A percentile compares a stretch with the other conserved stretches of the same genome.
Evolutionary conservation across 2,329 filamentous ascomycete genomes (phyloP).

Genomic region (Trichoderma sp.): DNA sequence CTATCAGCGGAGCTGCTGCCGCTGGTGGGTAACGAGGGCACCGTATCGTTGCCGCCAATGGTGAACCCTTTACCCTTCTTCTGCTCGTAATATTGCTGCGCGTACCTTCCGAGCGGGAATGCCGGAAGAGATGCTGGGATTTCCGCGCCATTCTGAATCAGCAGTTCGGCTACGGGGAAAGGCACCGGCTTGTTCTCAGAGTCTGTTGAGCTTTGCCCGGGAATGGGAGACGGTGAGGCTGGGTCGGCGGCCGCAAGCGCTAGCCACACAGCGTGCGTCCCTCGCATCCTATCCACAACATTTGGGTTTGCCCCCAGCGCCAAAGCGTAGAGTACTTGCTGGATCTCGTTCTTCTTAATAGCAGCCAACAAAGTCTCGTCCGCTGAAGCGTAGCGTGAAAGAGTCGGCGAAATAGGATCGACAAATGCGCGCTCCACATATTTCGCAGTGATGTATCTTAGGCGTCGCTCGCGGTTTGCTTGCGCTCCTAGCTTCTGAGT

Average conservation of each 20-base stretch:
- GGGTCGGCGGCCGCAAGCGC: slow-evolving; percentile 92
- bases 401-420: slow-evolving; percentile 71
- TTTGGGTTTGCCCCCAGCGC: slow-evolving; percentile 88
- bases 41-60: slow-evolving; percentile 56
- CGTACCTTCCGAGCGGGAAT: slow-evolving; percentile 79
- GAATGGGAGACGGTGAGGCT: slow-evolving; percentile 65
- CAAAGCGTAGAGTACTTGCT: slow-evolving; percentile 87
- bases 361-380: slow-evolving; percentile 89
- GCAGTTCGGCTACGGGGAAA: slow-evolving; percentile 87
- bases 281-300: slow-evolving; percentile 78
- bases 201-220: slow-evolving; percentile 44
- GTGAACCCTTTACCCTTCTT: slow-evolving; percentile 56
- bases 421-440: slow-evolving; percentile 86
- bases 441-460: slow-evolving; percentile 95
- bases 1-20: slow-evolving; percentile 47
- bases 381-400: slow-evolving; percentile 74
- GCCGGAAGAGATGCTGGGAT: slow-evolving; percentile 75
- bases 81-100: slow-evolving; percentile 82
- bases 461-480: slow-evolving; percentile 82
- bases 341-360: slow-evolving; percentile 95
- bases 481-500: slow-evolving; percentile 71
- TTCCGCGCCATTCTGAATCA: slow-evolving; percentile 91
- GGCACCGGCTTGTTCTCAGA: slow-evolving; percentile 58
- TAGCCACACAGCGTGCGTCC: slow-evolving; percentile 86
- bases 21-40: slow-evolving; percentile 60